phyloP scores from a whole-genome alignment of 2,329 filamentous ascomycete species.

The Dendrostoma leiphaemia region DNA sequence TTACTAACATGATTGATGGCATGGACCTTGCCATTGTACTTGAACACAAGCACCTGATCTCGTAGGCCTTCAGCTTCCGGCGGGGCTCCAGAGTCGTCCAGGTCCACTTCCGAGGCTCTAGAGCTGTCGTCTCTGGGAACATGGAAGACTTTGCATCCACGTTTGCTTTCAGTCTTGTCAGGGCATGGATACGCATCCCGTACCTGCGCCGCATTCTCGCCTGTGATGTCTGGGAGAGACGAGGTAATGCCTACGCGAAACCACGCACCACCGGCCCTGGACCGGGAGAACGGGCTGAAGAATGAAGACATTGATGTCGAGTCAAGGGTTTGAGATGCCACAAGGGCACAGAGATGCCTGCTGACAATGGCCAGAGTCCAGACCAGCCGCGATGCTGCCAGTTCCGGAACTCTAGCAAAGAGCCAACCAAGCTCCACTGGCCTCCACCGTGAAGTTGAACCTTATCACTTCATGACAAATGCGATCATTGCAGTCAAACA shows the following conservation, averaged over 20 bases:
- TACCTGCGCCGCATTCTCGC: conserved; percentile 7
- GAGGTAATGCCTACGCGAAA: conserved; percentile 11
- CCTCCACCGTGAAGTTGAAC: no score
- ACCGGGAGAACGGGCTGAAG: conserved; percentile 13
- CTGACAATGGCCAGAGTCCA: no score
- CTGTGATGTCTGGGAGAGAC: conserved; percentile 15
- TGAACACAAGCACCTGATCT: conserved; percentile 18
- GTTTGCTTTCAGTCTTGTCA: neutral
- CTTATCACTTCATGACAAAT: no score
- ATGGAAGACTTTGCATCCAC: conserved; percentile 10
- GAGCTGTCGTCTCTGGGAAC: conserved; percentile 17
- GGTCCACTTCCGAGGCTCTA: conserved; percentile 2
- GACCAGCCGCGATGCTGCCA: no score
- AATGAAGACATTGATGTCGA: neutral
- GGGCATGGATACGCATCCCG: conserved; percentile 6
- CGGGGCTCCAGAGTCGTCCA: conserved; percentile 1
- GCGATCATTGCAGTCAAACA: no score
- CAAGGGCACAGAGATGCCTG: neutral
- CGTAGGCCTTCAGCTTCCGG: conserved; percentile 9
- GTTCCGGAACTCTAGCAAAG: no score
- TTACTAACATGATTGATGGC: conserved; percentile 14
- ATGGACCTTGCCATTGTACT: conserved; percentile 17
- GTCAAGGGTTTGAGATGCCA: neutral
- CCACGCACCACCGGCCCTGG: conserved; percentile 12
- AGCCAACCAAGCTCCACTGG: no score